Base-by-base conservation (phyloP, 768 basidiomycete species). In the Coprinopsis cinerea region DNA sequence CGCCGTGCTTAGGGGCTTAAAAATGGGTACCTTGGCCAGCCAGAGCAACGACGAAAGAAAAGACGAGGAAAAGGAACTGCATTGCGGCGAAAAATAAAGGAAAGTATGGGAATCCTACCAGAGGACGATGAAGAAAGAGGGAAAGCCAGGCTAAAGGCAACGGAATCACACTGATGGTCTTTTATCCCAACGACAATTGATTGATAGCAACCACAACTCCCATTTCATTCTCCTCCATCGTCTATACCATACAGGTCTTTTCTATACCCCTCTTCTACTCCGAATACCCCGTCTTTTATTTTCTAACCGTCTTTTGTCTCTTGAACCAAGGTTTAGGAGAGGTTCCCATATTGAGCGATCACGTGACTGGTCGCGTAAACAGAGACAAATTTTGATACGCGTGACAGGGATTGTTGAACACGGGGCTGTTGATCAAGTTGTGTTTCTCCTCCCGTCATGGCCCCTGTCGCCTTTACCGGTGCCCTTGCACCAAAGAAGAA, bases 401-500 rank as follows among this genome's bases (percentile, higher is more conserved):
- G 55, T 58, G 59, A 57, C 58, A 60, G 3, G 43, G 30, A 5
- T 62, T 55, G 60, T 59, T 54, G 57, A 52, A 14, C 41, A 36
- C 46, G 44, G 37, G 26, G 47, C 51, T 48, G 49, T 48, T n/a
- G n/a, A n/a, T n/a, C n/a, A n/a, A n/a, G n/a, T 50, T 48, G 44
- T 53, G 39, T 25, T 23, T 27, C 22, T 43, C 47, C 57, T 64
- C 63, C 57, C 54, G 23, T 51, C 63, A 79, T 78, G 76, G 63
- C 74, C 34, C 69, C 70, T 28, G 49, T 67, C 50, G 52, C 64
- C 27, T 83, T 67, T 59, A 59, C 76, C 34, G 83, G 83, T 40
- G 63, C 77, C 23, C 72, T 85, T 23, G 73, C 70, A 52, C 58
- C 75, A n/a, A 85, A 86, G 66, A 85, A 83, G 67, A 86, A 86